Evolutionary conservation across 1,284 basidiomycete genomes (phyloP).

Genomic region (Coniophora puteana): DNA sequence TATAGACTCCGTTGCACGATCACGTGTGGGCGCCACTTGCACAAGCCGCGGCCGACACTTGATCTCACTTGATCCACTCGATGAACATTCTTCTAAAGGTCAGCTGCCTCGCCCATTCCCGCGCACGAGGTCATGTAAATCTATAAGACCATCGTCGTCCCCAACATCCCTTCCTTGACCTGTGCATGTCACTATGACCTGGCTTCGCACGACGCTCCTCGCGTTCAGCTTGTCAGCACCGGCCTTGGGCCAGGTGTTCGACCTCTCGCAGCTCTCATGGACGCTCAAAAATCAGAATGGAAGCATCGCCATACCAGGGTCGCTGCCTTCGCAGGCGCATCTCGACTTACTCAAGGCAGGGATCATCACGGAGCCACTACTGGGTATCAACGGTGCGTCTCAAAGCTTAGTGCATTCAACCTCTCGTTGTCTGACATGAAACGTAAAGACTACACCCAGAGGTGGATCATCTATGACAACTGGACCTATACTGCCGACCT

Average conservation of each 20-base stretch:
- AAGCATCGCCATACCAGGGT: background rate
- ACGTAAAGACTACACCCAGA: slow-evolving; percentile 44
- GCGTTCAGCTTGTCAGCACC: background rate
- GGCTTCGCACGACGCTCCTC: background rate
- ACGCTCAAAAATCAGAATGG: background rate
- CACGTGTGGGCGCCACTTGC: too few relatives aligned
- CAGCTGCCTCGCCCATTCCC: too few relatives aligned
- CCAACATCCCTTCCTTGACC: too few relatives aligned
- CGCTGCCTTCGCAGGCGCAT: background rate
- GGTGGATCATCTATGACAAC: slow-evolving; percentile 56
- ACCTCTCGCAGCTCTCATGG: background rate
- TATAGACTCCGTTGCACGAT: too few relatives aligned
- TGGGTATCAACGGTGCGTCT: background rate
- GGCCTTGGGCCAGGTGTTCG: background rate
- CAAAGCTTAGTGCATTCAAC: background rate
- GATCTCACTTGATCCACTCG: too few relatives aligned
- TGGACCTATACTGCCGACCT: slow-evolving; percentile 62
- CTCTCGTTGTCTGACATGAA: background rate
- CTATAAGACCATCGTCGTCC: too few relatives aligned
- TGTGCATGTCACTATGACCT: too few relatives aligned
- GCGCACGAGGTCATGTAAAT: too few relatives aligned
- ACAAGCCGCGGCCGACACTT: too few relatives aligned
- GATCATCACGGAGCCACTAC: background rate
- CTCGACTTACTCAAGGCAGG: background rate
- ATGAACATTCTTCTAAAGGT: too few relatives aligned